phyloP scores from a whole-genome alignment of 139 green algal species.

The Pseudopediastrum boryanum region DNA sequence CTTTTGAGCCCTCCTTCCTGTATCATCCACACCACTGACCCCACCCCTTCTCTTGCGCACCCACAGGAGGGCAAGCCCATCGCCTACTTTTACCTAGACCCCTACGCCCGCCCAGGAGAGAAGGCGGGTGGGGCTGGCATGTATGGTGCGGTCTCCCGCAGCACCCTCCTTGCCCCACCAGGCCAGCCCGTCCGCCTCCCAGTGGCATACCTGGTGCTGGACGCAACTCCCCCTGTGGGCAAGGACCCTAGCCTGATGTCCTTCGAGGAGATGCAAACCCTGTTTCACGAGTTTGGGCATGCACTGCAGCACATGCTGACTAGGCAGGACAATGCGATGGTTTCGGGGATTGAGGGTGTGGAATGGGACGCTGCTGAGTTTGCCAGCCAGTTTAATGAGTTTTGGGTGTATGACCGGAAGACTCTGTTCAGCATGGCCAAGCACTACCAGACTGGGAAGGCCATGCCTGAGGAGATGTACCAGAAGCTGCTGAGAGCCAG shows the following conservation, averaged over 20 bases:
- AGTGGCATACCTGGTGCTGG: slow-evolving; percentile 94
- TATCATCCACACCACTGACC: no score
- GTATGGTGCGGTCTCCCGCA: slow-evolving; percentile 73
- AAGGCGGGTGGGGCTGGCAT: slow-evolving; percentile 96
- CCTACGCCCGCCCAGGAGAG: slow-evolving; percentile 89
- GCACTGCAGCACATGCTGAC: slow-evolving; percentile 96
- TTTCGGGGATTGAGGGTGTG: slow-evolving; percentile 86
- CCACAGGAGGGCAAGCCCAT: slow-evolving; percentile 4
- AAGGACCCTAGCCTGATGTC: slow-evolving; percentile 96
- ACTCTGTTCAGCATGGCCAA: slow-evolving; percentile 85
- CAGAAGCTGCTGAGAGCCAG: slow-evolving; percentile 82
- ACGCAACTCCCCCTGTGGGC: slow-evolving; percentile 89
- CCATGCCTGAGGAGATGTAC: slow-evolving; percentile 90
- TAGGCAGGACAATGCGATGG: slow-evolving; percentile 78
- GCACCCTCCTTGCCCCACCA: slow-evolving; percentile 32
- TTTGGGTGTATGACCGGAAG: slow-evolving; percentile 66
- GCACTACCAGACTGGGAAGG: slow-evolving; percentile 88
- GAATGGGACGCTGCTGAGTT: slow-evolving; percentile 96
- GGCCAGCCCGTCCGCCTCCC: slow-evolving; percentile 47
- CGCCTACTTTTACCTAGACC: slow-evolving; percentile 95
- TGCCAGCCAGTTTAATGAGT: slow-evolving; percentile 61
- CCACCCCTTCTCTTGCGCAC: no score
- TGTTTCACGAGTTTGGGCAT: slow-evolving; percentile 97
- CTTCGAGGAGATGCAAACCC: slow-evolving; percentile 82
- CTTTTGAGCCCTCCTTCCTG: no score